Percentiles rank a stretch among this genome's conserved stretches.
These are phyloP conservation scores for Penicillium rolfsii DNA, from an alignment of 2,329 filamentous ascomycete species.

Conservation along the genomic window DNA sequence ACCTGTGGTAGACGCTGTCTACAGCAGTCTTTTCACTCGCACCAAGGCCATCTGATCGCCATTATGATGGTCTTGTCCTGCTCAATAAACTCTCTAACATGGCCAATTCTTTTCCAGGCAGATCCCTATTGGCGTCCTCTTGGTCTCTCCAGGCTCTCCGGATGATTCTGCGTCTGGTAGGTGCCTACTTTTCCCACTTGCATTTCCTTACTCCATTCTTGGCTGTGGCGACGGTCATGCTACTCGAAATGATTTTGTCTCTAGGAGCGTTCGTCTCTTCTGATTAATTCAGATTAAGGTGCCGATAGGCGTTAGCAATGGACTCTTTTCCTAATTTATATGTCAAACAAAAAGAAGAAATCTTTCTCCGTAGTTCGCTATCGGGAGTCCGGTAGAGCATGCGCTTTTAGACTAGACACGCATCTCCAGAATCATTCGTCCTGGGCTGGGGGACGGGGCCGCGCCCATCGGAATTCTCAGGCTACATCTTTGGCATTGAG, in stretches of 20 bases:
- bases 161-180: slow-evolving; percentile 44
- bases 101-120: slow-evolving; percentile 26
- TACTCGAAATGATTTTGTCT: slow-evolving; percentile 29
- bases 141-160: slow-evolving; percentile 31
- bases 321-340: background rate
- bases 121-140: slow-evolving; percentile 19
- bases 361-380: background rate
- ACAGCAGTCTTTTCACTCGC: slow-evolving; percentile 92
- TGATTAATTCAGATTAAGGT: background rate
- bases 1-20: slow-evolving; percentile 97
- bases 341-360: background rate
- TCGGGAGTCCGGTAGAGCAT: background rate
- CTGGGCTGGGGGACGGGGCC: background rate
- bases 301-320: slow-evolving; percentile 5
- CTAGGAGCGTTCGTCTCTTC: slow-evolving; percentile 21
- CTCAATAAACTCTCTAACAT: slow-evolving; percentile 34
- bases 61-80: slow-evolving; percentile 28
- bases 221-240: slow-evolving; percentile 33
- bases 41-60: slow-evolving; percentile 73
- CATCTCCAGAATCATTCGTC: background rate
- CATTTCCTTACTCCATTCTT: slow-evolving; percentile 24
- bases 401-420: background rate
- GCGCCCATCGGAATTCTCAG: background rate
- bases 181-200: slow-evolving; percentile 36
- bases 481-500: background rate